Percentiles rank a stretch among this genome's conserved stretches.
Evolutionary conservation across 2,329 filamentous ascomycete genomes (phyloP).

Genomic region (Davidsoniella australis): DNA sequence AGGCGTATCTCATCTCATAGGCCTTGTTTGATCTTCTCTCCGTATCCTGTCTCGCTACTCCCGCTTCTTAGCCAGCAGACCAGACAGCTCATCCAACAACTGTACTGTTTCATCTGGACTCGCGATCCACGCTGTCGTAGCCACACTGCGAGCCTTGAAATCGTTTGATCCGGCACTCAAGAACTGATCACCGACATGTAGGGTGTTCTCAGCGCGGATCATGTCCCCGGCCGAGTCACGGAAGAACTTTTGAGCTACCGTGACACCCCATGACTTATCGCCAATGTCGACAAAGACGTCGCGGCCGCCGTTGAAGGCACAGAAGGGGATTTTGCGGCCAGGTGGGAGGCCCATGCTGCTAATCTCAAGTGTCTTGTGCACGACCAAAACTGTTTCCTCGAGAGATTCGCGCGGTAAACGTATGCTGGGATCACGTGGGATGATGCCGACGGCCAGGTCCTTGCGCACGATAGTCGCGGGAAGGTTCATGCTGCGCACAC

Average conservation of each 20-base stretch:
- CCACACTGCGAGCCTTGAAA: constrained; percentile 83
- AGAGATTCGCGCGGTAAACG: constrained; percentile 74
- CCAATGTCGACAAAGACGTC: constrained; percentile 98
- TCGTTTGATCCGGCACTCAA: constrained; percentile 89
- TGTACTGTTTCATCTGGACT: constrained; percentile 81
- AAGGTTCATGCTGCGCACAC: constrained; percentile 61
- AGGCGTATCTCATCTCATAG: not conserved
- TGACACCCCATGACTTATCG: constrained; percentile 91
- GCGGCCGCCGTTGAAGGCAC: constrained; percentile 93
- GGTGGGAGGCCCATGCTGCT: constrained; percentile 35
- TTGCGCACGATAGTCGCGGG: constrained; percentile 72
- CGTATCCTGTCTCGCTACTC: constrained; percentile 13
- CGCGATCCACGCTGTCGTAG: constrained; percentile 93
- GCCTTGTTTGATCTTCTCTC: not conserved
- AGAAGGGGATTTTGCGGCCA: constrained; percentile 54
- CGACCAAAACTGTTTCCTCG: constrained; percentile 88
- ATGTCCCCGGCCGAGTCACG: constrained; percentile 30
- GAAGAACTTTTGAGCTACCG: constrained; percentile 83
- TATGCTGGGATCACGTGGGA: constrained; percentile 43
- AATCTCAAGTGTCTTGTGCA: constrained; percentile 81
- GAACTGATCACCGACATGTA: constrained; percentile 96
- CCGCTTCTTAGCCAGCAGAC: constrained; percentile 33
- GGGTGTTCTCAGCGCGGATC: constrained; percentile 58
- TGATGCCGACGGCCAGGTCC: constrained; percentile 67
- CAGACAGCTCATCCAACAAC: constrained; percentile 65